phyloP scores from a whole-genome alignment of 192 early-diverging fungal genomes.

The Backusella macrospora region DNA sequence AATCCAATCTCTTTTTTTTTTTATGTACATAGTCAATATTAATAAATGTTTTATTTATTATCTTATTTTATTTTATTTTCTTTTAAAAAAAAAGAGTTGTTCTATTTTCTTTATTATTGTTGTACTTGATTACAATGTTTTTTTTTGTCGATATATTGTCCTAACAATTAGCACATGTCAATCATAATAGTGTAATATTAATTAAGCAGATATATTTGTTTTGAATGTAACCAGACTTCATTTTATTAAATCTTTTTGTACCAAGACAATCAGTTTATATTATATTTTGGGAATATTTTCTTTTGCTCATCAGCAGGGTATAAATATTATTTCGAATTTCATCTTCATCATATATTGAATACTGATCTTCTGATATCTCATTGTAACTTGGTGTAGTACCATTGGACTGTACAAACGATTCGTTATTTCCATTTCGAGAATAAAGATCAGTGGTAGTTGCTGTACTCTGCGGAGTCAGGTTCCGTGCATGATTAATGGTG shows the following conservation, averaged over 20 bases:
- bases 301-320: not conserved
- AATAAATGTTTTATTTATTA: not conserved
- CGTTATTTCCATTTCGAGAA: constrained; percentile 6
- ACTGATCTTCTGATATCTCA: not conserved
- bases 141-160: no score
- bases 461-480: constrained; percentile 1
- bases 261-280: no score
- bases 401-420: not conserved
- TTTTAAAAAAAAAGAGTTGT: no score
- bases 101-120: no score
- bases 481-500: constrained; percentile 31
- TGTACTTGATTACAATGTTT: no score
- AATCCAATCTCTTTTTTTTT: not conserved
- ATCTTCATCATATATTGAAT: not conserved
- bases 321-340: not conserved
- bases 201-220: no score
- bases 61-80: no score
- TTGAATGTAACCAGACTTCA: no score
- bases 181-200: no score
- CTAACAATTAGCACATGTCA: no score
- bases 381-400: not conserved
- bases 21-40: not conserved
- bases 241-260: no score
- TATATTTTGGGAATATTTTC: not conserved
- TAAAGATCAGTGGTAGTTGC: not conserved